Evolutionary conservation across 2,329 filamentous ascomycete species (phyloP).

Genomic region (Aureobasidium sp.): DNA sequence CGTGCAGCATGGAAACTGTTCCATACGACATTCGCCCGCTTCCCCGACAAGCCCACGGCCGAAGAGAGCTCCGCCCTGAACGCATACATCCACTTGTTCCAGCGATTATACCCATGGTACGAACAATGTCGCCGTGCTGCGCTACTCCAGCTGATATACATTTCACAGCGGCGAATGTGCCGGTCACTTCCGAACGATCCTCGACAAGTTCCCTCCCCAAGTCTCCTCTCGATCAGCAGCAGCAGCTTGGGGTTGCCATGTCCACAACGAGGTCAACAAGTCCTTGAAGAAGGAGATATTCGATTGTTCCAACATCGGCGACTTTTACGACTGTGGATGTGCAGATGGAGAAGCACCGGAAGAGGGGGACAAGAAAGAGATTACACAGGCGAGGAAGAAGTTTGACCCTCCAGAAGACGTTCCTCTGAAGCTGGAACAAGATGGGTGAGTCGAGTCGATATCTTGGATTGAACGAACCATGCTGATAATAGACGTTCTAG

Average conservation of each 20-base stretch:
- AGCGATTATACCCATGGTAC: constrained; percentile 57
- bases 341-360: constrained; percentile 35
- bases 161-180: constrained; percentile 53
- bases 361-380: constrained; percentile 20
- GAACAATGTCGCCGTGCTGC: not conserved
- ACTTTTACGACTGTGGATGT: constrained; percentile 62
- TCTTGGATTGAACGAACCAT: not conserved
- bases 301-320: constrained; percentile 58
- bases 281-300: constrained; percentile 55
- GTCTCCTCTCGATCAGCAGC: constrained; percentile 55
- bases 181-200: constrained; percentile 53
- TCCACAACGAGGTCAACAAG: constrained; percentile 61
- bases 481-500: not conserved
- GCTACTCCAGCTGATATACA: constrained; percentile 2
- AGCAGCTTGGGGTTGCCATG: constrained; percentile 60
- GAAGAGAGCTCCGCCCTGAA: constrained; percentile 55
- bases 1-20: constrained; percentile 60
- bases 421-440: constrained; percentile 19
- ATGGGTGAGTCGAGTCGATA: constrained; percentile 19
- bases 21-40: constrained; percentile 60
- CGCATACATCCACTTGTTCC: constrained; percentile 57
- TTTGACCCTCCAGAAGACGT: constrained; percentile 21
- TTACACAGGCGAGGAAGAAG: constrained; percentile 24
- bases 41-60: constrained; percentile 54
- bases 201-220: constrained; percentile 58